These are phyloP conservation scores for Jatropha podagrica DNA, from an alignment of 441 rosid species.

Conservation along the genomic window DNA sequence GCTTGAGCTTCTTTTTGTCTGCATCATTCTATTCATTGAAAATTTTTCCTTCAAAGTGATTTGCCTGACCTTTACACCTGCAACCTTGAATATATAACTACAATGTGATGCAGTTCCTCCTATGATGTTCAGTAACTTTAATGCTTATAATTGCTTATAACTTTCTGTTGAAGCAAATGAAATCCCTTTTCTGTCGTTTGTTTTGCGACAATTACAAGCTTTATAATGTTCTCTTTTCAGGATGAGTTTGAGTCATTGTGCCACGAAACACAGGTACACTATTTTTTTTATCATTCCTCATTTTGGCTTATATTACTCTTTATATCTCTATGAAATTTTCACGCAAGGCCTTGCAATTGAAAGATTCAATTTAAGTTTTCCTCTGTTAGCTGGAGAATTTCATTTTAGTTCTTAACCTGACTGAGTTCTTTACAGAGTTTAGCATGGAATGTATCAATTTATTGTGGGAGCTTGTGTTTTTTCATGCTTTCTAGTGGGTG, in stretches of 20 bases:
- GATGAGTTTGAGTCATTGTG: constrained; percentile 57
- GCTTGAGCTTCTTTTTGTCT: neutral
- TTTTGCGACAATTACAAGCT: neutral
- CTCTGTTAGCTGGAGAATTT: neutral
- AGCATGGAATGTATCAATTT: neutral
- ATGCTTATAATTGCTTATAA: neutral
- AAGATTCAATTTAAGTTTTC: neutral
- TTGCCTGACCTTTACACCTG: neutral
- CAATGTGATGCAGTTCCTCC: neutral
- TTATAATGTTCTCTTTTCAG: constrained; percentile 34
- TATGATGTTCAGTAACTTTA: neutral
- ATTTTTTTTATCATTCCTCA: neutral
- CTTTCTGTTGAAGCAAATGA: neutral
- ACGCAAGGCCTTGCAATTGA: neutral
- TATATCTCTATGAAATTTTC: neutral
- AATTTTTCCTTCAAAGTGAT: neutral
- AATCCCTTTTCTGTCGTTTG: neutral
- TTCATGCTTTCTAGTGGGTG: neutral
- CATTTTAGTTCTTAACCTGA: neutral
- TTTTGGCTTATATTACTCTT: neutral
- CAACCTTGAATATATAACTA: neutral
- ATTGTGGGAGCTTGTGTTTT: neutral
- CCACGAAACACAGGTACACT: constrained; percentile 50
- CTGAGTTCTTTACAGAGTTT: neutral
- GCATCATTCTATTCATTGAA: neutral